These are phyloP conservation scores for Populus hybrid DNA, from an alignment of 441 rosid species.

Conservation along the genomic window DNA sequence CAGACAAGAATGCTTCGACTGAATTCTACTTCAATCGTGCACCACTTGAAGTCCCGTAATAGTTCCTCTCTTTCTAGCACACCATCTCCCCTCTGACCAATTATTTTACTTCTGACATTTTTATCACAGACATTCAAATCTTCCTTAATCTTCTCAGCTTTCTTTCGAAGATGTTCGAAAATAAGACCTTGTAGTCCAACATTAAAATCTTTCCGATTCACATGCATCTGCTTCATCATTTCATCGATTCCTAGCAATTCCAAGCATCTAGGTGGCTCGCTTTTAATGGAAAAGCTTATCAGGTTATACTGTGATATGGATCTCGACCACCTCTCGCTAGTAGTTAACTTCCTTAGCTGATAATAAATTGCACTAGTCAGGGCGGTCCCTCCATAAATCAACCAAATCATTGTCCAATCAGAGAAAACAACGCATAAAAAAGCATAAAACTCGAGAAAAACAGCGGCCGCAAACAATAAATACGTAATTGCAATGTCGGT, in stretches of 20 bases:
- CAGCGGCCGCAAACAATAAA: background rate
- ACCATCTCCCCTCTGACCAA: no score
- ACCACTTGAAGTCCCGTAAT: accelerated
- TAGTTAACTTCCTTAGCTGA: background rate
- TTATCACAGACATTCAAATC: background rate
- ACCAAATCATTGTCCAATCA: background rate
- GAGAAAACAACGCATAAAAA: background rate
- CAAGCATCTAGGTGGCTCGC: background rate
- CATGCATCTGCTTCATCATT: background rate
- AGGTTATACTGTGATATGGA: background rate
- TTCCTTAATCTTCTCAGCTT: background rate
- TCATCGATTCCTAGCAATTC: background rate
- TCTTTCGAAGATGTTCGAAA: background rate
- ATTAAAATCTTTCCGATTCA: background rate
- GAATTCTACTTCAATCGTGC: background rate
- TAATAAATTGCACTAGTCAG: background rate
- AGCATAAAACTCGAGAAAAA: background rate
- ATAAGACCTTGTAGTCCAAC: background rate
- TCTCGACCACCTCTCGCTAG: background rate
- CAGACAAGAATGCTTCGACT: background rate
- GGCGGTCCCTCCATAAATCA: background rate
- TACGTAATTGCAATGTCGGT: background rate
- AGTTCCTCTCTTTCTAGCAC: background rate
- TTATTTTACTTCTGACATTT: background rate
- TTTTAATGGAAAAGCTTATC: accelerated